These are phyloP conservation scores for Zelopaecilomyces penicillatus DNA, from an alignment of 2,329 filamentous ascomycete genomes.

Conservation along the genomic window DNA sequence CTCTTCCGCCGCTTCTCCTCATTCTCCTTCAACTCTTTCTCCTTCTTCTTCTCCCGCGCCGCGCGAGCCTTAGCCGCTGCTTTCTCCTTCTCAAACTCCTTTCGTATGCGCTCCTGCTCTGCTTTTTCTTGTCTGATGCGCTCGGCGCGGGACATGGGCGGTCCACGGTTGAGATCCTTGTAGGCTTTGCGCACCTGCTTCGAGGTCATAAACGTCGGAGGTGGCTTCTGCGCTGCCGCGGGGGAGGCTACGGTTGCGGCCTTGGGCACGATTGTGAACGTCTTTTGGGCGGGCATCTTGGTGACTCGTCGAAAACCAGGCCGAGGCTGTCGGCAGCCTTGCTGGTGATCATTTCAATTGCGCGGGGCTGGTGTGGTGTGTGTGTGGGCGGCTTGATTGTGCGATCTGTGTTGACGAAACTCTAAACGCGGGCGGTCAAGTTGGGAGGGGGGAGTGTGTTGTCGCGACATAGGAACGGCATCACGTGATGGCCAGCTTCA, in stretches of 20 bases:
- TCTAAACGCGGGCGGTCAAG: background rate
- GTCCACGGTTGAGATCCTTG: constrained; percentile 23
- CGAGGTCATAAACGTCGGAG: constrained; percentile 27
- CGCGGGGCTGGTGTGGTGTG: too few relatives aligned
- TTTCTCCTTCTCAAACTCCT: constrained; percentile 43
- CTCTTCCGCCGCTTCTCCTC: constrained; percentile 44
- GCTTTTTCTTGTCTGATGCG: constrained; percentile 30
- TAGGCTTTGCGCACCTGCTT: constrained; percentile 33
- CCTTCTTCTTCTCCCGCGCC: constrained; percentile 47
- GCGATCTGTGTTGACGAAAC: too few relatives aligned
- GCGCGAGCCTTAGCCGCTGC: constrained; percentile 39
- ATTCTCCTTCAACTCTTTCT: constrained; percentile 40
- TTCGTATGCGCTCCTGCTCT: constrained; percentile 47
- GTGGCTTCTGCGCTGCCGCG: constrained; percentile 9
- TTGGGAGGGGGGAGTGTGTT: background rate
- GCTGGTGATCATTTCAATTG: too few relatives aligned
- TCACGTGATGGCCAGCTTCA: constrained; percentile 9
- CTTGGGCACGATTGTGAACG: constrained; percentile 36
- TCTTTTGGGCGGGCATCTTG: constrained; percentile 32
- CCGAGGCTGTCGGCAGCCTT: too few relatives aligned
- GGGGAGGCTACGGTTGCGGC: constrained; percentile 14
- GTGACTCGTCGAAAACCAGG: background rate
- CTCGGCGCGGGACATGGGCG: constrained; percentile 33
- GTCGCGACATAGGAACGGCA: constrained; percentile 11
- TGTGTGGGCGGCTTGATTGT: too few relatives aligned